phyloP scores from a whole-genome alignment of 495 filamentous ascomycete genomes.

The Amniculicola lignicola region DNA sequence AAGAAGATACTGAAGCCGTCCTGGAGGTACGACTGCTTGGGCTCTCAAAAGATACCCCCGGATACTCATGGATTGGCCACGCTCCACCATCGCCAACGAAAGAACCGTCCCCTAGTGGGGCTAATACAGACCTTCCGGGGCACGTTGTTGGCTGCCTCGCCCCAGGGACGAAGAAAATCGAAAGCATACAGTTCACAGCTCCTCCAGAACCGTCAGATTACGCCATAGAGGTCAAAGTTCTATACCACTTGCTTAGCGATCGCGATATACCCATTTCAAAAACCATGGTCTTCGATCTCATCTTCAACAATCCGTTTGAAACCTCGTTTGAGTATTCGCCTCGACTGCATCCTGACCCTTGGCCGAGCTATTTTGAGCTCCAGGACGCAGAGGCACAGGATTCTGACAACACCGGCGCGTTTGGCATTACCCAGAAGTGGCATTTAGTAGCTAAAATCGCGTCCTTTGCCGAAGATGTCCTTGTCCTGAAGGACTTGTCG shows the following conservation, averaged over 20 bases:
- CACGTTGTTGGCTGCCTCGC: slow-evolving; percentile 52
- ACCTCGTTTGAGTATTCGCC: slow-evolving; percentile 82
- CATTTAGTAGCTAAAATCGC: slow-evolving; percentile 66
- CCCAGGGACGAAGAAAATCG: slow-evolving; percentile 41
- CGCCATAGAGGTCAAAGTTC: slow-evolving; percentile 65
- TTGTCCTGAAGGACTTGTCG: slow-evolving; percentile 64
- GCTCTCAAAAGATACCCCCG: slow-evolving; percentile 51
- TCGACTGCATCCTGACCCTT: slow-evolving; percentile 67
- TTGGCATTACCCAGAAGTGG: slow-evolving; percentile 79
- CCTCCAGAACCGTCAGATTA: slow-evolving; percentile 56
- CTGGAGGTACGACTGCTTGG: slow-evolving; percentile 68
- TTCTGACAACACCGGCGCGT: slow-evolving; percentile 18
- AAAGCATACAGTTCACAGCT: slow-evolving; percentile 50
- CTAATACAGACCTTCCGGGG: slow-evolving; percentile 31
- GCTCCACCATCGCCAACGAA: slow-evolving; percentile 35
- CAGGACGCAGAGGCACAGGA: slow-evolving; percentile 34
- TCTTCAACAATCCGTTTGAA: slow-evolving; percentile 79
- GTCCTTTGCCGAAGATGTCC: slow-evolving; percentile 68
- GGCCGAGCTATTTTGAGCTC: slow-evolving; percentile 79
- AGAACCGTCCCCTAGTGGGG: slow-evolving; percentile 33
- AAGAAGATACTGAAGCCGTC: slow-evolving; percentile 67
- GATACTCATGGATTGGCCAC: slow-evolving; percentile 46
- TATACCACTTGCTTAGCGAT: slow-evolving; percentile 78
- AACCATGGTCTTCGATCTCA: slow-evolving; percentile 60
- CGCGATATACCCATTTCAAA: slow-evolving; percentile 80